These are phyloP conservation scores for Aspergillus thermomutatus DNA, from an alignment of 2,329 filamentous ascomycete species.

Conservation along the genomic window DNA sequence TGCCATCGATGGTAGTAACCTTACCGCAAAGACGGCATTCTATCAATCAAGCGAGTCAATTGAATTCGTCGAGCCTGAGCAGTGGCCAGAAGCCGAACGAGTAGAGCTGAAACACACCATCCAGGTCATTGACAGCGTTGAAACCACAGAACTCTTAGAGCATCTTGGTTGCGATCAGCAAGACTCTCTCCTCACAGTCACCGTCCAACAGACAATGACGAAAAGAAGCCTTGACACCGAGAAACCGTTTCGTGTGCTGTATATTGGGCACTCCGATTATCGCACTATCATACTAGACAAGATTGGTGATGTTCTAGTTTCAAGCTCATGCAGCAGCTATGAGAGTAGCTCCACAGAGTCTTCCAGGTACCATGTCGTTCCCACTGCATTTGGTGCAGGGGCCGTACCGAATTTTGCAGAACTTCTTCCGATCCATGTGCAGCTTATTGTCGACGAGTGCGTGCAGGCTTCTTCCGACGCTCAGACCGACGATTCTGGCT, in stretches of 20 bases:
- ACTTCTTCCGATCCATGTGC: conserved; percentile 46
- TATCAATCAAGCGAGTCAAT: conserved; percentile 36
- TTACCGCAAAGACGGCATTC: conserved; percentile 33
- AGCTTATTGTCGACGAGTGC: conserved; percentile 49
- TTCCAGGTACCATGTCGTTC: conserved; percentile 47
- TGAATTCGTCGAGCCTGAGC: conserved; percentile 41
- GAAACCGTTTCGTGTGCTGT: conserved; percentile 44
- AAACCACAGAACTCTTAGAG: conserved; percentile 27
- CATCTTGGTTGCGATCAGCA: conserved; percentile 25
- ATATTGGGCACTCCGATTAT: conserved; percentile 38
- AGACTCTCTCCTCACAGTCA: conserved; percentile 35
- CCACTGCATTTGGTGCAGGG: conserved; percentile 45
- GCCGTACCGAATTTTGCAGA: conserved; percentile 46
- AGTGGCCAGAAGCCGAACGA: conserved; percentile 37
- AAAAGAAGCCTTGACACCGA: conserved; percentile 37
- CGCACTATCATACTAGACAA: conserved; percentile 45
- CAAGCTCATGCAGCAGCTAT: conserved; percentile 32
- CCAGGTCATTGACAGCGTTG: conserved; percentile 30
- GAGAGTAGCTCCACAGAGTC: conserved; percentile 37
- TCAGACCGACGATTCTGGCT: conserved; percentile 22
- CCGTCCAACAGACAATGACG: conserved; percentile 44
- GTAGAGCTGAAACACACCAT: conserved; percentile 44
- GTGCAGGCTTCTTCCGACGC: conserved; percentile 29
- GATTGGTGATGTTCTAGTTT: conserved; percentile 46
- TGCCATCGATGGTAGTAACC: conserved; percentile 33